These are phyloP conservation scores for Fusarium mexicanum DNA, from an alignment of 2,329 filamentous ascomycete species.

Conservation along the genomic window DNA sequence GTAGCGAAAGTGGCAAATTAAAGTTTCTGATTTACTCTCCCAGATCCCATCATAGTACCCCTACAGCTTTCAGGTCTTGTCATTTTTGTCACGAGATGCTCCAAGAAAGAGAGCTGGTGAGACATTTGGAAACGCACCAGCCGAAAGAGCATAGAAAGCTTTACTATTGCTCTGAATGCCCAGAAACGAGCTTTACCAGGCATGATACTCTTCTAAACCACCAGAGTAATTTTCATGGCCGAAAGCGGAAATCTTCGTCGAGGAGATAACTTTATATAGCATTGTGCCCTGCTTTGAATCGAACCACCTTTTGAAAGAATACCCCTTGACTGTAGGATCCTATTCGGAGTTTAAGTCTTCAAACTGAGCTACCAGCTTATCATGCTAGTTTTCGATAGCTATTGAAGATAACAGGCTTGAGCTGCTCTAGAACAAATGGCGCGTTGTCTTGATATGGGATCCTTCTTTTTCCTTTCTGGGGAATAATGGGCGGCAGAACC, in stretches of 20 bases:
- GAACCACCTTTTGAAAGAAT: not conserved
- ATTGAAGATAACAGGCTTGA: not conserved
- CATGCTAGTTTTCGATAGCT: not conserved
- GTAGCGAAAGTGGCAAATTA: too few relatives aligned
- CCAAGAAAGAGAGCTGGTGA: not conserved
- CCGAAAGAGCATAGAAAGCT: not conserved
- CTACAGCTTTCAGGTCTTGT: not conserved
- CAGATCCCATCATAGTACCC: not conserved
- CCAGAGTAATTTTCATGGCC: not conserved
- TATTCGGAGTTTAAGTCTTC: not conserved
- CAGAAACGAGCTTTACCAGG: not conserved
- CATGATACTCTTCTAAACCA: not conserved
- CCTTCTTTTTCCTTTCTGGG: not conserved
- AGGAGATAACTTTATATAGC: not conserved
- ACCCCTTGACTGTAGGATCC: not conserved
- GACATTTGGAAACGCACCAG: not conserved
- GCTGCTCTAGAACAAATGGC: not conserved
- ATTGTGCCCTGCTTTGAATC: not conserved
- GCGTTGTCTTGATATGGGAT: not conserved
- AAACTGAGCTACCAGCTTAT: not conserved
- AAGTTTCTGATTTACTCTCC: not conserved
- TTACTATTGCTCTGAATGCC: not conserved
- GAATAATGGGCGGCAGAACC: not conserved
- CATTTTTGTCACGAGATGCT: not conserved
- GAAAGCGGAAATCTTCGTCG: not conserved